phyloP scores from a whole-genome alignment of 345 rosid genomes.

The Xanthoceras sorbifolium region DNA sequence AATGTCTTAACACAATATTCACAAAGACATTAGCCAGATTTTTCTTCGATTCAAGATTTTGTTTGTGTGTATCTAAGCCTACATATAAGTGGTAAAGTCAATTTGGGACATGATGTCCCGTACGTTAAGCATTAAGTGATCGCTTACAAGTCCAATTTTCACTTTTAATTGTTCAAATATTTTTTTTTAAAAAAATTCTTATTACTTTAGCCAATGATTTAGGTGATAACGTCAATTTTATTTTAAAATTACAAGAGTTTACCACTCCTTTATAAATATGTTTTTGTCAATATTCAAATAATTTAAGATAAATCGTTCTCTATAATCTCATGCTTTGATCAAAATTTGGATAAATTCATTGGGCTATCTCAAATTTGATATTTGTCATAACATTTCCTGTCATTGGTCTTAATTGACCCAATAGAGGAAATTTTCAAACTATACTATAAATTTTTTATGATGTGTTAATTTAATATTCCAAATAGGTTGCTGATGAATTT shows the following conservation, averaged over 20 bases:
- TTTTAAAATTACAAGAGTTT: not conserved
- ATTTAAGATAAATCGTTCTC: too few species aligned
- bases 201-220: not conserved
- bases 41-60: slow-evolving; percentile 39
- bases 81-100: slow-evolving; percentile 31
- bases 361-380: too few species aligned
- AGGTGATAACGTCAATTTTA: not conserved
- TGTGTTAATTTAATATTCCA: not conserved
- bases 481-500: not conserved
- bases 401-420: not conserved
- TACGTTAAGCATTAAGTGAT: not conserved
- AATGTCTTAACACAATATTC: slow-evolving; percentile 7
- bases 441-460: not conserved
- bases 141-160: not conserved
- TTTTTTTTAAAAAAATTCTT: not conserved
- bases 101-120: slow-evolving; percentile 24
- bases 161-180: not conserved
- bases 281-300: not conserved
- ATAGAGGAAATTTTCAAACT: not conserved
- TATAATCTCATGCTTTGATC: not conserved
- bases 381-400: too few species aligned
- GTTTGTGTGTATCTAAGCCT: slow-evolving; percentile 34
- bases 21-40: slow-evolving; percentile 35
- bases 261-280: not conserved
- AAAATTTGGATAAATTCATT: not conserved